Evolutionary conservation across 352 stramenopile species (phyloP).

Genomic region (Globisporangium camurandrum): DNA sequence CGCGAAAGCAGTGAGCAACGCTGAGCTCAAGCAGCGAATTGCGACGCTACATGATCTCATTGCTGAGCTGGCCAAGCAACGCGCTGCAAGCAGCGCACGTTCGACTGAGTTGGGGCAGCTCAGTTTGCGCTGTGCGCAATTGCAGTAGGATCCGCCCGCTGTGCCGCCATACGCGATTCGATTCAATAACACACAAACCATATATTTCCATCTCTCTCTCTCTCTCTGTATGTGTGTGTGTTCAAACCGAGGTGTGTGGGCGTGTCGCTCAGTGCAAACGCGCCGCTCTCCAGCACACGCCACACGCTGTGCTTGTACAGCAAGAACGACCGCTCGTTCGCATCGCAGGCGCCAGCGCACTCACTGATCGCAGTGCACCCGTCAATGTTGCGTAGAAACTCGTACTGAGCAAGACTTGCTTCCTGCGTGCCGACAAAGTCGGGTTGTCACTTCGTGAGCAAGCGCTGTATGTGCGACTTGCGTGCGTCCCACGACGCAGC

Average conservation of each 20-base stretch:
- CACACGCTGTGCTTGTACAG: slow-evolving; percentile 51
- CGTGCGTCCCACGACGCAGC: slow-evolving; percentile 40
- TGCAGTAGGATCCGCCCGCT: too few species aligned
- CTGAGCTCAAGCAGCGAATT: too few species aligned
- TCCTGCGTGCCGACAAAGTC: slow-evolving; percentile 78
- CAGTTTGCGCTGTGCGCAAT: too few species aligned
- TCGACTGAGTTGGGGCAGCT: too few species aligned
- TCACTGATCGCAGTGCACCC: slow-evolving; percentile 55
- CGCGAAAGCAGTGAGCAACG: too few species aligned
- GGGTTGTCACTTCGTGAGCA: slow-evolving; percentile 35
- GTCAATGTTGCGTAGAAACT: slow-evolving; percentile 40
- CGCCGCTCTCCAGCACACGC: slow-evolving; percentile 43
- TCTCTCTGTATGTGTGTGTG: too few species aligned
- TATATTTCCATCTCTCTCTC: too few species aligned
- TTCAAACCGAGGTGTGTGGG: not conserved
- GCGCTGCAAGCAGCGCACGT: too few species aligned
- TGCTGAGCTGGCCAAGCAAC: too few species aligned
- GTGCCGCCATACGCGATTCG: too few species aligned
- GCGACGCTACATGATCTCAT: too few species aligned
- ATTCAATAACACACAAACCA: too few species aligned
- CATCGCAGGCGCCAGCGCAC: slow-evolving; percentile 41
- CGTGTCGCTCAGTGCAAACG: slow-evolving; percentile 53
- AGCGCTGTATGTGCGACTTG: slow-evolving; percentile 38
- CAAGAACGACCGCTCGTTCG: slow-evolving; percentile 46
- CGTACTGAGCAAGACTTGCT: slow-evolving; percentile 53